Percentiles rank a stretch among this genome's conserved stretches.
phyloP scores from a whole-genome alignment of 1,284 basidiomycete species.

The Neolentinus lepideus region DNA sequence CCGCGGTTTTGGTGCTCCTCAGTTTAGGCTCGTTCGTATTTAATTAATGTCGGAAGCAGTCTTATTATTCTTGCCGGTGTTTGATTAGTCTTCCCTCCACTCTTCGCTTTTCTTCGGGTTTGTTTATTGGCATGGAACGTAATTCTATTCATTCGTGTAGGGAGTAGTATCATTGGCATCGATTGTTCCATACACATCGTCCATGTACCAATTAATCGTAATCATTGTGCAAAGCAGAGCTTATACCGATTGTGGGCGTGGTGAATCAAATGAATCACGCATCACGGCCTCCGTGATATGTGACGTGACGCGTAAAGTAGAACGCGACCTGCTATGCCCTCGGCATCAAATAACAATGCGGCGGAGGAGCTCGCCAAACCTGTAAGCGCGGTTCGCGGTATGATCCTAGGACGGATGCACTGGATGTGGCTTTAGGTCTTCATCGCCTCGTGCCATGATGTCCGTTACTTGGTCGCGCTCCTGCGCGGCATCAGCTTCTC shows the following conservation, averaged over 20 bases:
- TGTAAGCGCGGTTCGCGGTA: not conserved
- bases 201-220: not conserved
- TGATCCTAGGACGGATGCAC: not conserved
- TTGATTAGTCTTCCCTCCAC: not conserved
- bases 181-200: not conserved
- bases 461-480: slow-evolving; percentile 68
- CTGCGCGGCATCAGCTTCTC: slow-evolving; percentile 74
- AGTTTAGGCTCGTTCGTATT: not conserved
- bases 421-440: slow-evolving; percentile 48
- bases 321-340: not conserved
- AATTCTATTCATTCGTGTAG: not conserved
- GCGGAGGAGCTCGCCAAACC: not conserved
- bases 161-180: not conserved
- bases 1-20: not conserved
- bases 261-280: too few species aligned
- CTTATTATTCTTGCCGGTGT: not conserved
- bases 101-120: not conserved
- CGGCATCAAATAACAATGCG: not conserved
- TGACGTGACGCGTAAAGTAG: not conserved
- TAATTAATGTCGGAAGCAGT: not conserved
- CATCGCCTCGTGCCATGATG: slow-evolving; percentile 69
- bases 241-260: too few species aligned
- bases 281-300: not conserved
- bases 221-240: not conserved
- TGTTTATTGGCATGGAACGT: not conserved